Conservation (phyloP, 192 early-diverging fungal species). For the Coemansia sp. region DNA sequence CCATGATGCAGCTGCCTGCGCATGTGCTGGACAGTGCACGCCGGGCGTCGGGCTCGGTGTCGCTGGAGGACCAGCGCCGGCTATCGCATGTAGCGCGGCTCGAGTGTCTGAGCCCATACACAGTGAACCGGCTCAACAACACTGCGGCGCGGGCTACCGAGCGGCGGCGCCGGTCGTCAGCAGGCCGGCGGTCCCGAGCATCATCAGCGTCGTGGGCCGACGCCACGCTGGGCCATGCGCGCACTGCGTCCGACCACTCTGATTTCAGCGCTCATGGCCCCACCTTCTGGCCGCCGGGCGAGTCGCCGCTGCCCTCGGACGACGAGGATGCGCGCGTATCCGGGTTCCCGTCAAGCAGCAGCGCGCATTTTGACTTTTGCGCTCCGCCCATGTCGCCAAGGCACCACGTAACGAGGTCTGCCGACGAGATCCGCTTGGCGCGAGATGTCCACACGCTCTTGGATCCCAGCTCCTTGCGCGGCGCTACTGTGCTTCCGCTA, state of each 20-base stretch:
- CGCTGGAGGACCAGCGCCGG: slow-evolving; percentile 37
- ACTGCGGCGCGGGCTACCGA: slow-evolving; percentile 48
- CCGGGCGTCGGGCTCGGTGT: slow-evolving; percentile 19
- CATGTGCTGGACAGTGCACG: slow-evolving; percentile 24
- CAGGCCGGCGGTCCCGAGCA: slow-evolving; percentile 28
- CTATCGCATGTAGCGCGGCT: slow-evolving; percentile 26
- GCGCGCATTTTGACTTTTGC: slow-evolving; percentile 48
- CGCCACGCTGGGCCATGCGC: slow-evolving; percentile 28
- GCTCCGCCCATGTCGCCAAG: slow-evolving; percentile 32
- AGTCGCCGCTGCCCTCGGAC: slow-evolving; percentile 25
- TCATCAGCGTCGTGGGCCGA: slow-evolving; percentile 39
- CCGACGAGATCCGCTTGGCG: slow-evolving; percentile 26
- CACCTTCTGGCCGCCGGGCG: slow-evolving; percentile 44
- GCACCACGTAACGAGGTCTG: slow-evolving; percentile 22
- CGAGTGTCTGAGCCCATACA: slow-evolving; percentile 47
- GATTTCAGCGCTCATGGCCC: slow-evolving; percentile 27
- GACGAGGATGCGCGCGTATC: slow-evolving; percentile 20
- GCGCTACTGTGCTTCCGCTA: slow-evolving; percentile 28
- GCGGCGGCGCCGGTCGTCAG: slow-evolving; percentile 46
- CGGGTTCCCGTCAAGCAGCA: slow-evolving; percentile 51
- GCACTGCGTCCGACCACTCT: slow-evolving; percentile 38
- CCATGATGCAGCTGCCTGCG: slow-evolving; percentile 6
- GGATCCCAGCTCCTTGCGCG: slow-evolving; percentile 43
- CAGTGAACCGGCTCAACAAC: slow-evolving; percentile 35
- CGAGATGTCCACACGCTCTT: slow-evolving; percentile 20